Evolutionary conservation across 306 rosid genomes (phyloP), one percentile per base, ranked within the genome.

Genomic region (Castanopsis chinensis): DNA sequence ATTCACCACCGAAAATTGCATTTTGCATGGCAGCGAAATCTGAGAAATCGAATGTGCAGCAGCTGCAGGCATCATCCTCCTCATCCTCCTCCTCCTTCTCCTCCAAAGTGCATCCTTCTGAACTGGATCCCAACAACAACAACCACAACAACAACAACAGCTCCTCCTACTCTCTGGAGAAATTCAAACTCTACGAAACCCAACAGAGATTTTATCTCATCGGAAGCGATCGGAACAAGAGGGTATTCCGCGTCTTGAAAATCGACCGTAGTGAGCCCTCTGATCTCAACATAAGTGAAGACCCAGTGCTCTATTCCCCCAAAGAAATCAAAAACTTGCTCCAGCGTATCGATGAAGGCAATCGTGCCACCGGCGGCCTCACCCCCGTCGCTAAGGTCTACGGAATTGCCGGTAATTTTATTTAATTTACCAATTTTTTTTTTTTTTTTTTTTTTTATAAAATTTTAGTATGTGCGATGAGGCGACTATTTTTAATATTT

Each of bases 231-330:
- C 88, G 97, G 68, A 84, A 88, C 80, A 92, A 92, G 89, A 86
- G 82, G 73, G 83, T 87, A 82, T 90, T 85, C 76, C 90, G 98
- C 3, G 97, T 95, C 21, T 79, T 95, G 85, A 95, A 95, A 87
- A 90, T 95, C 5, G 99, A 95, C 83, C 96, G 99, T n/a, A 91
- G 95, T 10, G 99, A 95, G 76, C 88, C 90, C 12, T 90, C 91
- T 1, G 99, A 95, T 85, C 92, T 95, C 72, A 89, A 88, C 33
- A 80, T 92, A 49, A 89, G 92, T 60, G 96, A 95, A 83, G 99
- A 95, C 76, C 99, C 98, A 0, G 97, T 89, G 10, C 83, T 91
- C 5, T 95, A 95, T 85, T 95, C 99, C 4, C 86, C 90, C 1
- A 89, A 88, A 19, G 99, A 95, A 83, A 92, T 95, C 75, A 89